Conservation (phyloP, 2,329 filamentous ascomycete genomes). For the Lachnellula subtilissima region DNA sequence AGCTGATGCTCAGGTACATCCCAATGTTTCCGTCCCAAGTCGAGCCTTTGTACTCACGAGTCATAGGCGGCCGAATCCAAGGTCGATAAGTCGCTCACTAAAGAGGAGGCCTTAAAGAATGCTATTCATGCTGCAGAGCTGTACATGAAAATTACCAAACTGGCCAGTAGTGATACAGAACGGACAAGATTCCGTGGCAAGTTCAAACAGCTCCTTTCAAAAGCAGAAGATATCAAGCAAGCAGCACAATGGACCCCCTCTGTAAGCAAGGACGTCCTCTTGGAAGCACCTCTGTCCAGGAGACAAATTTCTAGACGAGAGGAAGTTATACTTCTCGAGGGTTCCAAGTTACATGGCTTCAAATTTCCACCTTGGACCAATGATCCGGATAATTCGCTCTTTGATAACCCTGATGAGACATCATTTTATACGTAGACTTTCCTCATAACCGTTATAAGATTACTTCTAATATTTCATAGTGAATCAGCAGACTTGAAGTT, state of each 20-base stretch:
- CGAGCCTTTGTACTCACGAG: slow-evolving; percentile 9
- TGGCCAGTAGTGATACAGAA: slow-evolving; percentile 57
- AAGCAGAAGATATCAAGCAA: slow-evolving; percentile 72
- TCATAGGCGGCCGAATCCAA: slow-evolving; percentile 49
- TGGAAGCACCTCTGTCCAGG: slow-evolving; percentile 40
- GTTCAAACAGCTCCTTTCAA: slow-evolving; percentile 63
- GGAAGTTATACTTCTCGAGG: slow-evolving; percentile 69
- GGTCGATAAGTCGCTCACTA: slow-evolving; percentile 46
- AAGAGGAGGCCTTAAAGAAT: slow-evolving; percentile 64
- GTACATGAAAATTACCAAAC: slow-evolving; percentile 70
- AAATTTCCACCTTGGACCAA: slow-evolving; percentile 81
- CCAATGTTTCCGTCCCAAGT: not conserved
- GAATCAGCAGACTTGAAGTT: slow-evolving; percentile 67
- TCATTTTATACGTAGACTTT: slow-evolving; percentile 57
- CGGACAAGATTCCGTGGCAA: slow-evolving; percentile 62
- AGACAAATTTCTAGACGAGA: slow-evolving; percentile 64
- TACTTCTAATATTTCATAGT: slow-evolving; percentile 40
- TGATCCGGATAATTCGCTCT: slow-evolving; percentile 56
- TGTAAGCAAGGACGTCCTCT: slow-evolving; percentile 18
- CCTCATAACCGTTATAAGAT: slow-evolving; percentile 3
- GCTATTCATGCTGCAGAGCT: slow-evolving; percentile 74
- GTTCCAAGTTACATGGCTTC: slow-evolving; percentile 75
- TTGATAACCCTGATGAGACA: slow-evolving; percentile 47
- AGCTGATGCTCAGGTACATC: slow-evolving; percentile 41
- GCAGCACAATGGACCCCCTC: slow-evolving; percentile 19